phyloP scores from a whole-genome alignment of 164 flowering plant species.

The Vitis rotundifolia region DNA sequence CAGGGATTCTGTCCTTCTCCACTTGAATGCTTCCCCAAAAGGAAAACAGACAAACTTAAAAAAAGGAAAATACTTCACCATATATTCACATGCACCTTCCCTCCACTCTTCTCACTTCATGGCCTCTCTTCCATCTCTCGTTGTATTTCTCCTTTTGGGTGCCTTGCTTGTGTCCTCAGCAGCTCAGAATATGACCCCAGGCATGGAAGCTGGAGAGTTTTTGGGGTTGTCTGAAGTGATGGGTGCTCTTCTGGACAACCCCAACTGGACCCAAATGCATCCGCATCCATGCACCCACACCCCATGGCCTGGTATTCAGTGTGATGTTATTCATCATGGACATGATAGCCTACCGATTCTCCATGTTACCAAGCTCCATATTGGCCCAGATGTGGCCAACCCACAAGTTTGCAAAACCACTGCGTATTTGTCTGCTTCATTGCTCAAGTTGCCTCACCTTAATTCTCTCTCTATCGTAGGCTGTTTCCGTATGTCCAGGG shows the following conservation, averaged over 20 bases:
- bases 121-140: too few relatives aligned
- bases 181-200: too few relatives aligned
- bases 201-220: slow-evolving; percentile 45
- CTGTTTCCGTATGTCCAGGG: slow-evolving; percentile 36
- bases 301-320: slow-evolving; percentile 64
- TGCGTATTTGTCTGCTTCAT: slow-evolving; percentile 38
- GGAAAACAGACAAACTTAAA: too few relatives aligned
- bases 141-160: too few relatives aligned
- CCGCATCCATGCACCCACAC: slow-evolving; percentile 62
- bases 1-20: too few relatives aligned
- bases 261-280: slow-evolving; percentile 43
- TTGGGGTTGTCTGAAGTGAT: slow-evolving; percentile 49
- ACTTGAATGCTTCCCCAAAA: too few relatives aligned
- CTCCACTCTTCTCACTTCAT: too few relatives aligned
- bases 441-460: slow-evolving; percentile 38
- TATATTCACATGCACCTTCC: too few relatives aligned
- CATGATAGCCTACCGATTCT: slow-evolving; percentile 29
- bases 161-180: too few relatives aligned
- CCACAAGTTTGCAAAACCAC: slow-evolving; percentile 42
- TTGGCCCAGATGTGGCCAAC: slow-evolving; percentile 41
- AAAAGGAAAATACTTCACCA: too few relatives aligned
- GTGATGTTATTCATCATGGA: slow-evolving; percentile 29
- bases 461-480: slow-evolving; percentile 47
- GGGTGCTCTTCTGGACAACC: slow-evolving; percentile 45
- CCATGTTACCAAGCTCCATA: slow-evolving; percentile 52